A percentile compares a stretch with the other conserved stretches of the same genome.
Conservation (phyloP, 2,329 filamentous ascomycete genomes). For the Mycocentrospora acerina region DNA sequence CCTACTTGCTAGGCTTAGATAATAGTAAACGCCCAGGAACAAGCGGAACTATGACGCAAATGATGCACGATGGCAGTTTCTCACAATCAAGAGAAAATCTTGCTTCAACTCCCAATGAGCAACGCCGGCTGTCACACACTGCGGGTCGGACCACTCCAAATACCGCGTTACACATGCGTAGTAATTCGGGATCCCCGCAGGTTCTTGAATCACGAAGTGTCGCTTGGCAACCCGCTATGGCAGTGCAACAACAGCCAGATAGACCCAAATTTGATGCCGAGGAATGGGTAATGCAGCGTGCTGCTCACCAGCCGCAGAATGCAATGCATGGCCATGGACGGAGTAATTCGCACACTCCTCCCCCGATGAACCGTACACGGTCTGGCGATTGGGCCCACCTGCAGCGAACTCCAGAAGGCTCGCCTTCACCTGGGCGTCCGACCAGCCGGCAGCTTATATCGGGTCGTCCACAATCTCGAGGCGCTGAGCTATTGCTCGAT, state of each 20-base stretch:
- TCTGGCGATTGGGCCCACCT: constrained; percentile 50
- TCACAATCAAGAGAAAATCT: constrained; percentile 39
- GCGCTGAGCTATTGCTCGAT: constrained; percentile 55
- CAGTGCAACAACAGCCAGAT: constrained; percentile 48
- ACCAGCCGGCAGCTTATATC: constrained; percentile 31
- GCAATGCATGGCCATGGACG: constrained; percentile 58
- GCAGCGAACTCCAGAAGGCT: constrained; percentile 30
- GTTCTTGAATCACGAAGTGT: constrained; percentile 65
- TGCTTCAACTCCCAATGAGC: constrained; percentile 27
- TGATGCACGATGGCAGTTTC: constrained; percentile 25
- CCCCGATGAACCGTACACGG: constrained; percentile 46
- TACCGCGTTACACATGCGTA: constrained; percentile 47
- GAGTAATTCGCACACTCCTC: constrained; percentile 53
- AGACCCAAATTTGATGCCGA: constrained; percentile 69
- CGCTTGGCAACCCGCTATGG: constrained; percentile 75
- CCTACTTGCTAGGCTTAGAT: constrained; percentile 64
- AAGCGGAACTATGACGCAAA: constrained; percentile 53
- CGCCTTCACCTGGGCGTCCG: constrained; percentile 22
- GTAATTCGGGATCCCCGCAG: constrained; percentile 33
- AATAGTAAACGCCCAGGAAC: constrained; percentile 57
- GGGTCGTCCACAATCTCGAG: constrained; percentile 57
- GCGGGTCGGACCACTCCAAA: constrained; percentile 38
- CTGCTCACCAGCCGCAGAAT: constrained; percentile 51
- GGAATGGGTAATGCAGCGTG: constrained; percentile 80
- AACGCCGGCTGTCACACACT: constrained; percentile 31